Evolutionary conservation across 768 basidiomycete genomes (phyloP).

Genomic region (Leucosporidium creatinivorum): DNA sequence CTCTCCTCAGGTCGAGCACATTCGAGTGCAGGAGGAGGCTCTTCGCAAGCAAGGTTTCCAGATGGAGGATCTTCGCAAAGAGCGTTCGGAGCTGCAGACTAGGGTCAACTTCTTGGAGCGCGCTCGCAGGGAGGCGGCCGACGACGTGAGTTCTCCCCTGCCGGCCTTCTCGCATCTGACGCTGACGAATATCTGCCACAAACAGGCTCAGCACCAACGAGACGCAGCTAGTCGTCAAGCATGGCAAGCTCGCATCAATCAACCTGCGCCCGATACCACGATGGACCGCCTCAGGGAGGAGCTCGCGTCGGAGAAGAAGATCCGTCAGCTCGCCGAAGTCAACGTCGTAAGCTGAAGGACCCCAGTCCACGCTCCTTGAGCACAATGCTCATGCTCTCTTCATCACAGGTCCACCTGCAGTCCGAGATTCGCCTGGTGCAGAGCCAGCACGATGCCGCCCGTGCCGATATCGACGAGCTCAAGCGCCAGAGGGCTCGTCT

Average conservation of each 20-base stretch:
- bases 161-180: background rate
- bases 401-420: constrained; percentile 16
- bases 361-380: background rate
- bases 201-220: constrained; percentile 26
- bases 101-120: constrained; percentile 27
- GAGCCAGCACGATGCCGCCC: constrained; percentile 1
- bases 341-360: constrained; percentile 21
- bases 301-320: constrained; percentile 31
- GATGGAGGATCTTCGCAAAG: constrained; percentile 26
- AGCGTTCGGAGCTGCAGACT: constrained; percentile 24
- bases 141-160: constrained; percentile 16
- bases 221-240: constrained; percentile 23
- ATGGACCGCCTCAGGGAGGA: constrained; percentile 5
- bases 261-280: constrained; percentile 7
- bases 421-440: constrained; percentile 25
- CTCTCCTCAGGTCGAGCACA: constrained; percentile 56
- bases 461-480: constrained; percentile 13
- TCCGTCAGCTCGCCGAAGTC: constrained; percentile 36
- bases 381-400: background rate
- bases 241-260: background rate
- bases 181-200: background rate
- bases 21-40: constrained; percentile 59
- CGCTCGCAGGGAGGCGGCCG: constrained; percentile 19
- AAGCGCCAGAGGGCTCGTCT: background rate
- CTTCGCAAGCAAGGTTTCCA: constrained; percentile 24